Evolutionary conservation across 164 flowering plant genomes (phyloP).

Genomic region (Stephania japonica): DNA sequence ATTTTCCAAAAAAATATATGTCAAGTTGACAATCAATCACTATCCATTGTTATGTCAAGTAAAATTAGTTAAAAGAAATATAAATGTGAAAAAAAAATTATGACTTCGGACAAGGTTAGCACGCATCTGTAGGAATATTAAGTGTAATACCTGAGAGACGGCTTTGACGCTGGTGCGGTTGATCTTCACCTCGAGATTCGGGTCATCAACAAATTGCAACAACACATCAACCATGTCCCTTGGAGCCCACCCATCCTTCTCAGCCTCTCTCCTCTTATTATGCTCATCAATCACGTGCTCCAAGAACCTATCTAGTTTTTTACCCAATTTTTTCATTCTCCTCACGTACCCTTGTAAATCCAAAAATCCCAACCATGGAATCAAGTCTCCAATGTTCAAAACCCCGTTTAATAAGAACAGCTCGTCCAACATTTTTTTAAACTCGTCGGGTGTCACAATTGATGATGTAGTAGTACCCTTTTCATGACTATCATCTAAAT

Average conservation of each 20-base stretch:
- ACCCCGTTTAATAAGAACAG: conserved; percentile 42
- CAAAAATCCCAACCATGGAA: conserved; percentile 47
- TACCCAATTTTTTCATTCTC: conserved; percentile 52
- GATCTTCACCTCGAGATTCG: conserved; percentile 45
- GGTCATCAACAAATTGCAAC: conserved; percentile 43
- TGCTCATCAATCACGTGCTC: conserved; percentile 48
- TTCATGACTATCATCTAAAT: conserved; percentile 9
- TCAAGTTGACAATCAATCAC: no score
- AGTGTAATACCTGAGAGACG: conserved; percentile 22
- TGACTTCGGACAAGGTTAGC: background rate
- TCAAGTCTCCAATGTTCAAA: conserved; percentile 46
- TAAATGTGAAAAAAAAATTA: no score
- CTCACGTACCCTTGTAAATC: conserved; percentile 48
- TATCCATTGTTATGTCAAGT: no score
- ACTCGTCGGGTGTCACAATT: conserved; percentile 19
- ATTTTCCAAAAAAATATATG: no score
- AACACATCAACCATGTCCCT: conserved; percentile 56
- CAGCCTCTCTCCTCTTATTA: conserved; percentile 23
- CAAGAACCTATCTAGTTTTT: conserved; percentile 43
- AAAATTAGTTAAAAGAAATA: no score
- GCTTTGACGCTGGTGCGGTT: conserved; percentile 28
- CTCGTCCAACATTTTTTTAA: conserved; percentile 52
- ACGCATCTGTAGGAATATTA: no score
- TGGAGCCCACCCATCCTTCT: conserved; percentile 23
- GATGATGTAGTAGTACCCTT: conserved; percentile 1